Base-by-base conservation (phyloP, 1,139 yeast genomes). In the Arxiozyma telluris region DNA sequence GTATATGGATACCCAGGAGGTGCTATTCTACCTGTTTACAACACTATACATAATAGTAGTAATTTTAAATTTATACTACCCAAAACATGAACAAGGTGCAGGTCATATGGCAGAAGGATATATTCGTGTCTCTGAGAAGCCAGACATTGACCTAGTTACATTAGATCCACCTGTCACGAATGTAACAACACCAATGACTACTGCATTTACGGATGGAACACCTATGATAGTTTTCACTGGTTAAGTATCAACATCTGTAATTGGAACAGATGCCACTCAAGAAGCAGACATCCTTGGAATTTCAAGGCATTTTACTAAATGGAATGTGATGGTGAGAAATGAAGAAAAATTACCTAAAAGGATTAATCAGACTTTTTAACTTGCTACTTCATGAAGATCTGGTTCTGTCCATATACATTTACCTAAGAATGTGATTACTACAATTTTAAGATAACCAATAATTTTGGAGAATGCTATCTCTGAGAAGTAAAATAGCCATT, bases 81-180 rank as follows among this genome's bases (percentile, higher is more conserved):
- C 98, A 52, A 82, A 96, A 68, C 98, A 93, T 70, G 98, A 93
- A 73, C 98, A 93, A 75, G 98, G 98, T 71, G 98, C 98, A 23
- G 98, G 98, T 52, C 98, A 93, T 73, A 93, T 93, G 98, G 98
- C 98, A 53, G 98, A 93, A 75, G 98, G 98, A 58, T 93, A 93
- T 65, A 98, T 98, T 55, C 80, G 95, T 63, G 98, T 96, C 41
- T 74, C 80, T 53, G 98, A 98, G 56, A 93, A 89, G 71, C 94
- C 97, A n/a, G 98, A 98, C 74, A 96, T 93, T 61, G 98, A 93
- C 55, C 77, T 93, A 66, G 98, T 93, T 52, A 93, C 98, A 20
- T 89, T 97, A 1, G 98, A 98, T 53, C 98, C 98, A 18, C 98
- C 98, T 66, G 98, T 98, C 49, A 93, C 98, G 54, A 93, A 93